These are phyloP conservation scores for Mesembryanthemum crystallinum DNA, from an alignment of 148 eudicot genomes.

Conservation along the genomic window DNA sequence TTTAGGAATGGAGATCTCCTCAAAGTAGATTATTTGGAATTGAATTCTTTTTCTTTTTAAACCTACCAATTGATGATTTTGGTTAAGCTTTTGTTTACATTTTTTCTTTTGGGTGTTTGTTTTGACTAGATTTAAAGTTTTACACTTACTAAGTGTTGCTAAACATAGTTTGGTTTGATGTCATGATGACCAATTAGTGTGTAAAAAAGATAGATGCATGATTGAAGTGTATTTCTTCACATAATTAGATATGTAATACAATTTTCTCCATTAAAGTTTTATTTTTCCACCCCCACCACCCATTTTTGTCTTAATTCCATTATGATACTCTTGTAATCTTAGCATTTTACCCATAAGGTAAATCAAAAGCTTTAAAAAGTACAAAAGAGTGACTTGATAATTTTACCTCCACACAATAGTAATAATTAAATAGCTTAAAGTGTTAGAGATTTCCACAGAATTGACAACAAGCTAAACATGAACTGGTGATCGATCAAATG, in stretches of 20 bases:
- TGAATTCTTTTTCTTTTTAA: slow-evolving; percentile 8
- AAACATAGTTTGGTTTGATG: slow-evolving; percentile 25
- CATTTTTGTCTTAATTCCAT: background rate
- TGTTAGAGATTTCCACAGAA: too few species aligned
- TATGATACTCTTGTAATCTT: background rate
- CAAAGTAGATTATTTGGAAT: slow-evolving; percentile 24
- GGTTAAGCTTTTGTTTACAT: too few species aligned
- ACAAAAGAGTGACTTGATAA: background rate
- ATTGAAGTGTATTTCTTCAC: slow-evolving; percentile 17
- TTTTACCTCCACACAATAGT: too few species aligned
- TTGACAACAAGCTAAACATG: too few species aligned
- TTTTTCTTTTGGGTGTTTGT: slow-evolving; percentile 8
- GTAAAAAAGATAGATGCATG: slow-evolving; percentile 36
- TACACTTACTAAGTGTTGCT: slow-evolving; percentile 18
- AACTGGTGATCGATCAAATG: too few species aligned
- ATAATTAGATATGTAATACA: slow-evolving; percentile 2
- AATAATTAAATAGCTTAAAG: background rate
- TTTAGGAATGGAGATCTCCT: slow-evolving; percentile 34
- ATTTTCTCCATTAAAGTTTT: background rate
- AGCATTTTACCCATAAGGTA: background rate
- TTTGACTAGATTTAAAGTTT: background rate
- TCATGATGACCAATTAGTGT: slow-evolving; percentile 19
- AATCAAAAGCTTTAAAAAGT: background rate
- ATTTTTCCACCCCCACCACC: too few species aligned
- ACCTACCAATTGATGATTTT: slow-evolving; percentile 13